phyloP scores from a whole-genome alignment of 805 yeast species.

The Suhomyces kilbournensis region DNA sequence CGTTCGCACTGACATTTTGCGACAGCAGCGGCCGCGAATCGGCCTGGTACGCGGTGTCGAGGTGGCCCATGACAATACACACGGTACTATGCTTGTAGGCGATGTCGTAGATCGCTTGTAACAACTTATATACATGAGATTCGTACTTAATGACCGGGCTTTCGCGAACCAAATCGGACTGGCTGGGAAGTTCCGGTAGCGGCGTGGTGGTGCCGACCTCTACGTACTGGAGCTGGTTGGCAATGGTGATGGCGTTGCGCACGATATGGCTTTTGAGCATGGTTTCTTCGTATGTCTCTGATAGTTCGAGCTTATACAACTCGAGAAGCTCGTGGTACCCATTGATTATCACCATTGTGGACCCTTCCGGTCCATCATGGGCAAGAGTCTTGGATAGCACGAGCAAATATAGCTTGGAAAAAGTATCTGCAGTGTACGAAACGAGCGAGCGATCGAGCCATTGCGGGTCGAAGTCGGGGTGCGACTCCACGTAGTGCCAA shows the following conservation, averaged over 20 bases:
- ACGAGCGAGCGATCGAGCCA: slow-evolving; percentile 19
- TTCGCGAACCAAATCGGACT: slow-evolving; percentile 25
- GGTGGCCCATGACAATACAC: slow-evolving; percentile 27
- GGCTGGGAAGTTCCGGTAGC: slow-evolving; percentile 27
- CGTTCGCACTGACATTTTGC: neutral
- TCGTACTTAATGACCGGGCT: slow-evolving; percentile 31
- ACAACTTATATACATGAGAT: slow-evolving; percentile 26
- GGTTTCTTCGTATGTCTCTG: slow-evolving; percentile 31
- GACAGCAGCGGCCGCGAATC: neutral
- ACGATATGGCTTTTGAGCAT: slow-evolving; percentile 31
- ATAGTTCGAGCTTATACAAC: slow-evolving; percentile 30
- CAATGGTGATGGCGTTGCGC: slow-evolving; percentile 19
- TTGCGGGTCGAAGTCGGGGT: slow-evolving; percentile 15
- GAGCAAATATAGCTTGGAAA: slow-evolving; percentile 23
- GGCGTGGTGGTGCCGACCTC: slow-evolving; percentile 22
- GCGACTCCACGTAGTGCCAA: slow-evolving; percentile 17
- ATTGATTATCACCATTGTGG: slow-evolving; percentile 23
- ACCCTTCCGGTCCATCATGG: slow-evolving; percentile 3
- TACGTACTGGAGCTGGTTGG: slow-evolving; percentile 16
- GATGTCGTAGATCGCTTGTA: slow-evolving; percentile 22
- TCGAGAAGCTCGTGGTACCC: slow-evolving; percentile 37
- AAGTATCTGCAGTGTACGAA: slow-evolving; percentile 22
- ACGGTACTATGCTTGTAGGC: slow-evolving; percentile 24
- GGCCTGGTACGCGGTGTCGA: slow-evolving; percentile 24
- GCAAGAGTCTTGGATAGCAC: slow-evolving; percentile 14